Base-by-base conservation (phyloP, 306 rosid genomes). In the Potentilla sterilis region DNA sequence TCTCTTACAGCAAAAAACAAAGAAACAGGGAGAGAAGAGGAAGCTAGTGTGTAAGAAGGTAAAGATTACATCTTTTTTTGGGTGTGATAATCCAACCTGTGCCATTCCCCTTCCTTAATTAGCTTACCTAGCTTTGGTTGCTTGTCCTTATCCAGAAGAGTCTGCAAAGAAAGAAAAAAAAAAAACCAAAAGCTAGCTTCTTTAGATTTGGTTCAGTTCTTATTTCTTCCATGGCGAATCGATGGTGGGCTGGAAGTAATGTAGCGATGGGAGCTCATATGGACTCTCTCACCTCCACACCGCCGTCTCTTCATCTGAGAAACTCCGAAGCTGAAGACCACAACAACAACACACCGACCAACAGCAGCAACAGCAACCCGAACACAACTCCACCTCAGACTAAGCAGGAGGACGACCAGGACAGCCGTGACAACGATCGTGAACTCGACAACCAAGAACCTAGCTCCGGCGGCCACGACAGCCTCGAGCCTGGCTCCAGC, bases 181-280 rank as follows among this genome's bases (percentile, higher is more conserved):
- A 6, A 3, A 13, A 58, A 58, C 1, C 21, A 5, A 21, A 59
- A 38, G 47, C 24, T n/a, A 28, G 34, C 6, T 35, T 16, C 28
- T 77, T 13, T 70, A 38, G 51, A 77, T 18, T 8, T 46, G 43
- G 8, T 15, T 18, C 15, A 12, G 47, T 18, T 21, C 19, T 7
- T 24, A 16, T 43, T 55, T n/a, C 15, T 18, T 51, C 61, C 16
- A 90, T 90, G 98, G 84, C 97, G 72, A 88, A 85, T 83, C 83
- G 90, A 5, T 95, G 97, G 98, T 87, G 98, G 97, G 83, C 87
- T 41, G 96, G 87, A 66, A 92, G 1, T 28, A 28, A 86, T 74
- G 87, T 84, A 46, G 88, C 86, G 46, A 79, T 88, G 88, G 90
- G 87, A 64, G 85, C 73, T 8, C 66, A 54, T 15, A 24, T 84